These are phyloP conservation scores for Rhinocladiella similis DNA, from an alignment of 2,329 filamentous ascomycete species.

Conservation along the genomic window DNA sequence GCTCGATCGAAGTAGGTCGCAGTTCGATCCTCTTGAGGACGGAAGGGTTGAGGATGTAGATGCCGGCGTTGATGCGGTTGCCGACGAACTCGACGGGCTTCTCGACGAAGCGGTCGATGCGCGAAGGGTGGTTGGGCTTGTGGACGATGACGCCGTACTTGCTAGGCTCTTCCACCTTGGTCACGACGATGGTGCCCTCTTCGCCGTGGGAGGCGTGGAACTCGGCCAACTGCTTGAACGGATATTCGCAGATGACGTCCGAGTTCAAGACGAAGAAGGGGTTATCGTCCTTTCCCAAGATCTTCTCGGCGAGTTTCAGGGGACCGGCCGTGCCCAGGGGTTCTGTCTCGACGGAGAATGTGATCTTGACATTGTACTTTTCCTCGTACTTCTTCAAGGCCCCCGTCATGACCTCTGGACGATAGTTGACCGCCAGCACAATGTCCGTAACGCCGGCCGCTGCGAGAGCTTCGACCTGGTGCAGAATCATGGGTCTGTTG, in stretches of 20 bases:
- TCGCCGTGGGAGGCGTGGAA: slow-evolving; percentile 94
- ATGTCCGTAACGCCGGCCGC: slow-evolving; percentile 95
- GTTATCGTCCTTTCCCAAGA: slow-evolving; percentile 86
- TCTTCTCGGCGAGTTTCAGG: slow-evolving; percentile 89
- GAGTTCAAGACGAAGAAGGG: slow-evolving; percentile 99
- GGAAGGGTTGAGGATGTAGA: slow-evolving; percentile 95
- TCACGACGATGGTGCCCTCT: slow-evolving; percentile 96
- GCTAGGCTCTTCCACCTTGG: slow-evolving; percentile 97
- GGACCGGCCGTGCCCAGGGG: slow-evolving; percentile 93
- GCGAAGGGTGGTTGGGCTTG: slow-evolving; percentile 85
- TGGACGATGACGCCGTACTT: slow-evolving; percentile 99
- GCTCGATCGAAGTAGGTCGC: slow-evolving; percentile 94
- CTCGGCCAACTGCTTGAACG: slow-evolving; percentile 81
- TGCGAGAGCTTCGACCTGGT: slow-evolving; percentile 94
- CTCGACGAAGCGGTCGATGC: slow-evolving; percentile 98
- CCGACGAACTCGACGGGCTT: slow-evolving; percentile 98
- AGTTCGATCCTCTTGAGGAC: slow-evolving; percentile 91
- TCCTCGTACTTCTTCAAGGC: slow-evolving; percentile 92
- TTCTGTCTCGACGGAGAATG: slow-evolving; percentile 95
- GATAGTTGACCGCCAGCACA: slow-evolving; percentile 97
- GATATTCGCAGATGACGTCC: slow-evolving; percentile 97
- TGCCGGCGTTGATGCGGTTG: slow-evolving; percentile 97
- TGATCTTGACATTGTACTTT: slow-evolving; percentile 90
- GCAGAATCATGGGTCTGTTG: slow-evolving; percentile 99
- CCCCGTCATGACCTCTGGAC: slow-evolving; percentile 95